These are phyloP conservation scores for Sporothrix pallida DNA, from an alignment of 2,329 filamentous ascomycete genomes.

Conservation along the genomic window DNA sequence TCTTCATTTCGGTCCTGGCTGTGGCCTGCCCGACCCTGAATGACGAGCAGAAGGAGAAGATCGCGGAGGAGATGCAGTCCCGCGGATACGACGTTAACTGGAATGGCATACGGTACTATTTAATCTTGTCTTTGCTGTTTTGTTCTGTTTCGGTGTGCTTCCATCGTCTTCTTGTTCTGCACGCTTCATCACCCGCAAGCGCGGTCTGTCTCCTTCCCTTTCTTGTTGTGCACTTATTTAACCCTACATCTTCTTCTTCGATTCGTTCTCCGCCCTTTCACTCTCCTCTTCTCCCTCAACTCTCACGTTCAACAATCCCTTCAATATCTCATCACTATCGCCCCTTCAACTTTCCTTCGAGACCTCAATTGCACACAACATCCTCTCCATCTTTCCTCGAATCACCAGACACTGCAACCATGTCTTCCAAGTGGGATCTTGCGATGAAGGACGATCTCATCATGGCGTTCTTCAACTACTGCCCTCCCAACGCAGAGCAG, in stretches of 20 bases:
- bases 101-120: conserved; percentile 47
- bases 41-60: conserved; percentile 41
- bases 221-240: neutral
- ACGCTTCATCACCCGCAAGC: neutral
- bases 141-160: neutral
- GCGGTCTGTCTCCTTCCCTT: neutral
- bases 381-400: neutral
- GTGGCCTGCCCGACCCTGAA: conserved; percentile 33
- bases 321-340: too few relatives aligned
- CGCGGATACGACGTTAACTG: conserved; percentile 43
- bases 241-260: neutral
- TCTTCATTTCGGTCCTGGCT: conserved; percentile 42
- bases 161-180: neutral
- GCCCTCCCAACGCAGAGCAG: conserved; percentile 34
- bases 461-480: conserved; percentile 35
- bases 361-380: neutral
- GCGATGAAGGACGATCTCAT: conserved; percentile 35
- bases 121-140: neutral
- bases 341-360: neutral
- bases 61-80: conserved; percentile 39
- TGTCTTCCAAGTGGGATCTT: conserved; percentile 36
- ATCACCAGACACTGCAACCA: conserved; percentile 2
- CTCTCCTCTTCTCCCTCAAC: too few relatives aligned
- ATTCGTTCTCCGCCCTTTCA: too few relatives aligned
- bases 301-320: too few relatives aligned